A percentile compares a stretch with the other conserved stretches of the same genome.
phyloP scores from a whole-genome alignment of 768 basidiomycete species.

The Peribolospora kevripleyi region DNA sequence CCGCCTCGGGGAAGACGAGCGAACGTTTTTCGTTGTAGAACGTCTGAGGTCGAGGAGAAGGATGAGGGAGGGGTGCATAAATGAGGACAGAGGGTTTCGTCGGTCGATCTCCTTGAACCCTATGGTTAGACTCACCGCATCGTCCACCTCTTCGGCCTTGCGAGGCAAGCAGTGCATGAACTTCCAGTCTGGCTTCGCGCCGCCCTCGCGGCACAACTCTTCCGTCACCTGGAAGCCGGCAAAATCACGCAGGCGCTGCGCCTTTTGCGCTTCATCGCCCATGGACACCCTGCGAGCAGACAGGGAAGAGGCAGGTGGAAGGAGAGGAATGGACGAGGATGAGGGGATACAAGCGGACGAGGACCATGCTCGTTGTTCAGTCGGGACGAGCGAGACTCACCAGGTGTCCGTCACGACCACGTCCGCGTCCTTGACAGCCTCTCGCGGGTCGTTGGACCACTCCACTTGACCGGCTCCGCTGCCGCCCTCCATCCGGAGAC shows the following conservation, averaged over 20 bases:
- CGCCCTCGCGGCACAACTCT: constrained; percentile 34
- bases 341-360: background rate
- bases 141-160: constrained; percentile 79
- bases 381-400: constrained; percentile 21
- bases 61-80: background rate
- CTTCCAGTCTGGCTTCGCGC: constrained; percentile 19
- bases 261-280: constrained; percentile 92
- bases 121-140: constrained; percentile 35
- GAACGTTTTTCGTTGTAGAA: constrained; percentile 79
- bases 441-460: constrained; percentile 28
- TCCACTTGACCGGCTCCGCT: background rate
- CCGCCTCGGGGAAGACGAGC: constrained; percentile 76
- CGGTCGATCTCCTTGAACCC: background rate
- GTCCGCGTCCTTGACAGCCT: constrained; percentile 72
- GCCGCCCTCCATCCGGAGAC: constrained; percentile 7
- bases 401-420: constrained; percentile 96
- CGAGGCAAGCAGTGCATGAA: constrained; percentile 92
- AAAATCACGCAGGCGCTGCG: constrained; percentile 61
- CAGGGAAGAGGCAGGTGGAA: background rate
- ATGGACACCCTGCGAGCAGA: constrained; percentile 59
- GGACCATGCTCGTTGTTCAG: background rate
- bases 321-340: background rate
- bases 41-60: constrained; percentile 23
- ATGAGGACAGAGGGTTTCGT: background rate
- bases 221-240: constrained; percentile 86